Conservation (phyloP, 2,329 filamentous ascomycete genomes). For the Aspergillus texensis region DNA sequence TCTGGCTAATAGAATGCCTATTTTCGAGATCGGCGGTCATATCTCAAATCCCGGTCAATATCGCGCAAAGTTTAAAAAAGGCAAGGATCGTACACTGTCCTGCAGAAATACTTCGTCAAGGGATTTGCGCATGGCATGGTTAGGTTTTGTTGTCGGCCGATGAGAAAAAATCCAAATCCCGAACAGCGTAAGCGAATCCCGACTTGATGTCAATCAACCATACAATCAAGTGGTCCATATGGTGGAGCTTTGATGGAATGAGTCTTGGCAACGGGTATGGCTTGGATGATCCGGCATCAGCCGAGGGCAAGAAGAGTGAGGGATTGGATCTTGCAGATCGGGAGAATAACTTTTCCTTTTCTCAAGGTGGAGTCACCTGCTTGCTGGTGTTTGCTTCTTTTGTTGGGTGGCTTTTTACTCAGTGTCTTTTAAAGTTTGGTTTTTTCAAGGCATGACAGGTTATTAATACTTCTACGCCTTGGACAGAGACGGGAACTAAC, state of each 20-base stretch:
- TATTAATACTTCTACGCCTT: not conserved
- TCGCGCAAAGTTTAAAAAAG: not conserved
- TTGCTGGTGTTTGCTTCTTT: not conserved
- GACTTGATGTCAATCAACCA: conserved; percentile 11
- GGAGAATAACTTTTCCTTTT: not conserved
- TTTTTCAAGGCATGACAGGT: not conserved
- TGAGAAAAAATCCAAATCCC: conserved; percentile 19
- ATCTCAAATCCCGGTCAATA: conserved; percentile 5
- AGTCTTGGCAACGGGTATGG: conserved; percentile 14
- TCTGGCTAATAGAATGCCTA: not conserved
- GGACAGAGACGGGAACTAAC: not conserved
- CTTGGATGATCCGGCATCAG: conserved; percentile 8
- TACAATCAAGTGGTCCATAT: conserved; percentile 3
- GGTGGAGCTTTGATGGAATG: conserved; percentile 12
- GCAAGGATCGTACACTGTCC: conserved; percentile 1
- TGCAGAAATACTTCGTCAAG: not conserved
- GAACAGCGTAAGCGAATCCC: conserved; percentile 16
- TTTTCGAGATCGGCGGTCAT: conserved; percentile 1
- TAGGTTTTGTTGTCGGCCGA: conserved; percentile 6
- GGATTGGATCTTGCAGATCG: conserved; percentile 6
- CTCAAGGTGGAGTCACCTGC: not conserved
- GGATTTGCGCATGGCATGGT: conserved; percentile 2
- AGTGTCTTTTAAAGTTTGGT: not conserved
- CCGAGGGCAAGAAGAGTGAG: not conserved
- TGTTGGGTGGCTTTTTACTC: not conserved